Evolutionary conservation across 768 basidiomycete species (phyloP).

Genomic region (Rhodotorula sphaerocarpa): DNA sequence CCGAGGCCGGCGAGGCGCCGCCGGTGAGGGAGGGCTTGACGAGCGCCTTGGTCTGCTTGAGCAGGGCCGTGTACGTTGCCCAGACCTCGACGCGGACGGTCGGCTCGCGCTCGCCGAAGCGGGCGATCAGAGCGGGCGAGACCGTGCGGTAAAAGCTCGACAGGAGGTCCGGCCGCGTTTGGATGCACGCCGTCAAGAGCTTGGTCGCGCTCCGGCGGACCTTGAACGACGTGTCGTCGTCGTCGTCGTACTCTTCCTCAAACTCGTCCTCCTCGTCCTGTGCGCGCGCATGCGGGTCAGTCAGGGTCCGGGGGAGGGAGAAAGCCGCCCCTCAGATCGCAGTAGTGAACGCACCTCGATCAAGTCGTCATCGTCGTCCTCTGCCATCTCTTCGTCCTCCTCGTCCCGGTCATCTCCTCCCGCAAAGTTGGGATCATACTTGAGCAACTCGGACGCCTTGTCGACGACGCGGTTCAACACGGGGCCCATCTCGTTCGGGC

Average conservation of each 20-base stretch:
- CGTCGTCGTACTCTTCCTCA: constrained; percentile 65
- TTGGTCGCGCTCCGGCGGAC: constrained; percentile 90
- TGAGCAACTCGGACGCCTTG: constrained; percentile 67
- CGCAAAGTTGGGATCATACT: constrained; percentile 86
- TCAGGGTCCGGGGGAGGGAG: too few relatives aligned
- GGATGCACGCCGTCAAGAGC: constrained; percentile 71
- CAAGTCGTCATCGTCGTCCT: constrained; percentile 54
- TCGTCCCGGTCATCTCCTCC: constrained; percentile 52
- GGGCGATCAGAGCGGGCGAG: constrained; percentile 77
- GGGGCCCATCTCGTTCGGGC: constrained; percentile 69
- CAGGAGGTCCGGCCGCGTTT: constrained; percentile 82
- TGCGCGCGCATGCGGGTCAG: too few relatives aligned
- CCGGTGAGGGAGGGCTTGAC: constrained; percentile 37
- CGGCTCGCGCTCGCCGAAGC: constrained; percentile 90
- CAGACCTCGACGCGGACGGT: constrained; percentile 89
- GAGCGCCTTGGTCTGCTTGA: constrained; percentile 67
- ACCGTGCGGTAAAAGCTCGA: constrained; percentile 69
- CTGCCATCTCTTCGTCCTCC: constrained; percentile 46
- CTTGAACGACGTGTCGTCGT: constrained; percentile 97
- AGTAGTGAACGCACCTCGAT: too few relatives aligned
- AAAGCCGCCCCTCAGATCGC: too few relatives aligned
- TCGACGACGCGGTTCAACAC: constrained; percentile 64
- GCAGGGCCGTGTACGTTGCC: constrained; percentile 69
- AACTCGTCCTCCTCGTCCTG: constrained; percentile 54
- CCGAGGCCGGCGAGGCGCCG: background rate